These are phyloP conservation scores for Trypanosomatidae sp. DNA, from an alignment of 208 protist species.

Conservation along the genomic window DNA sequence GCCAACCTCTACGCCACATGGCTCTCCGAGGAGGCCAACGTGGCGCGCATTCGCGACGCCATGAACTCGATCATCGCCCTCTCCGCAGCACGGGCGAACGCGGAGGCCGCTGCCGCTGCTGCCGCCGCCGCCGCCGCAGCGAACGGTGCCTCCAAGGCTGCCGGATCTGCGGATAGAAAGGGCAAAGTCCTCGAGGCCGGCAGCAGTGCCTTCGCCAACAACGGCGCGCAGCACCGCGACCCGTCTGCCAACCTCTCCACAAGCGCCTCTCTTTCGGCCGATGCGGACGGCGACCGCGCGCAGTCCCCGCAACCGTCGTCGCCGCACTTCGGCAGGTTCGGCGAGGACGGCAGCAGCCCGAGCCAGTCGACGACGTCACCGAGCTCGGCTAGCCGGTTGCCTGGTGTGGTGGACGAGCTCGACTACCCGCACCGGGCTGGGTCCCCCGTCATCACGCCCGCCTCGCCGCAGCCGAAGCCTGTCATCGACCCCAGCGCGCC, in stretches of 20 bases:
- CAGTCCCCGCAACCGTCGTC: constrained; percentile 43
- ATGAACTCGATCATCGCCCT: constrained; percentile 43
- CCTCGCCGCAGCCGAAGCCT: constrained; percentile 36
- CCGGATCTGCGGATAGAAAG: constrained; percentile 7
- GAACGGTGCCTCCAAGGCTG: constrained; percentile 24
- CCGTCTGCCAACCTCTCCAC: constrained; percentile 8
- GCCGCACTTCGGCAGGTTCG: too few species aligned
- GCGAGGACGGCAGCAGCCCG: constrained; percentile 37
- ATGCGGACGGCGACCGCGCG: neutral
- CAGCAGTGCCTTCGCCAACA: neutral
- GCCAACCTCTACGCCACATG: constrained; percentile 78
- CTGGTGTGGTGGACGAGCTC: constrained; percentile 71
- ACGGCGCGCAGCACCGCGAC: constrained; percentile 18
- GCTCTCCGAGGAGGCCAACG: constrained; percentile 47
- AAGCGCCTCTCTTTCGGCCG: neutral
- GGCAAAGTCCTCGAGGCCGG: neutral
- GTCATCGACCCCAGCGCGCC: constrained; percentile 76
- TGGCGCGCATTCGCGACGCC: constrained; percentile 45
- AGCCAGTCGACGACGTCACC: constrained; percentile 19
- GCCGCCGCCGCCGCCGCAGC: too few species aligned
- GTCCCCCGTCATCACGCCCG: constrained; percentile 38
- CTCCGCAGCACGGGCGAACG: too few species aligned
- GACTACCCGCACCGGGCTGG: constrained; percentile 59
- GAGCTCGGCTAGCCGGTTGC: constrained; percentile 29
- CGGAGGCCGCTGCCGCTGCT: too few species aligned